Evolutionary conservation across 73 alveolate genomes (phyloP), one percentile per base, ranked within the genome.

Genomic region (Effrenium voratum): DNA sequence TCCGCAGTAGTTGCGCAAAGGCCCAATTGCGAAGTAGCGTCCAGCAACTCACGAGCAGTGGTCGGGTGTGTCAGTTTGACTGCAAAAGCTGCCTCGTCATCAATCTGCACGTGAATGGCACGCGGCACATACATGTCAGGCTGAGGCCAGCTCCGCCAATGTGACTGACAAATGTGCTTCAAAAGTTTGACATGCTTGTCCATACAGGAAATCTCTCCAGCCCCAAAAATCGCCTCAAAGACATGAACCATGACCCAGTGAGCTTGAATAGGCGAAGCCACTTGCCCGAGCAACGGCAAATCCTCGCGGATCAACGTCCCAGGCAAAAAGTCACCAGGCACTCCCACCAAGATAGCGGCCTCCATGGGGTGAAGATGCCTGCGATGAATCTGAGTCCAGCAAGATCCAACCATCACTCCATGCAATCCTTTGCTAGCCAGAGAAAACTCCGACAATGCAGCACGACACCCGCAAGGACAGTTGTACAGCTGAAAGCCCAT

Each of bases 401-500:
- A 38, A 12, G 85, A 75, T 3, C 41, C 57, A n/a, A 75, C 85
- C 50, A 75, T 19, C 24, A 40, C 55, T 2, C 85, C 85, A 40
- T 75, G 85, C 5, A 75, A 40, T 36, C 85, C 85, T 19, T 75
- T 50, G 2, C 38, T 8, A 28, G 4, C 10, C 12, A 75, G 57
- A 5, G 24, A 5, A 75, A 5, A 1, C 2, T 5, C 40, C 5
- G 85, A 75, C 52, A 75, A 40, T 15, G 85, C 38, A 10, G 26
- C 59, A 5, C 85, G 52, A 75, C 85, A 75, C 6, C 57, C 57
- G 57, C 85, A 75, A 40, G 85, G 85, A 75, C 85, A 75, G 57
- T n/a, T 19, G 16, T 2, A 22, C 15, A 75, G 4, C 10, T 40
- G 52, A 19, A 40, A 40, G 15, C 85, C 85, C 85, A 75, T 76